Base-by-base conservation (phyloP, 495 filamentous ascomycete species). In the Annulohypoxylon stygium region DNA sequence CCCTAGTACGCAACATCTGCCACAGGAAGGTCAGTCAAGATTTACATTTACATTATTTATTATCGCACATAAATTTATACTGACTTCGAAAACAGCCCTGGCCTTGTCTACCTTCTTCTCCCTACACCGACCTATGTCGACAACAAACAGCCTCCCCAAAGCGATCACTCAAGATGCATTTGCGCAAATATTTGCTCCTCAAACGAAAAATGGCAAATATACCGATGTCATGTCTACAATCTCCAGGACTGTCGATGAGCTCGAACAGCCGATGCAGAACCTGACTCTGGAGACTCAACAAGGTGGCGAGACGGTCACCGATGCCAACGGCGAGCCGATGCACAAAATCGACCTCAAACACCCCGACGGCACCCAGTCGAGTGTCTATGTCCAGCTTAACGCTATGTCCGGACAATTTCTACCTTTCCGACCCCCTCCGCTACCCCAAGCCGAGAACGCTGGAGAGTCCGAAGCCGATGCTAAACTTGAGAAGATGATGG, bases 91-190 rank as follows among this genome's bases (percentile, higher is more conserved):
- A 72, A 51, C 53, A 99, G 96, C 97, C 77, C 85, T 98, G 50
- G 90, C 90, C 70, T 84, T 97, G 34, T 94, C 95, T 6, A 91
- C 91, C 57, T 98, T 99, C 86, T 99, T 98, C 83, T 96, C 96
- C 65, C 92, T 95, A 69, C 94, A 99, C 84, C 89, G 96, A 60
- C 96, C 96, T 4, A 95, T 99, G 73, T 97, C 93, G 62, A 87
- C 97, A 75, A 95, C 92, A 30, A 88, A 90, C 70, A 88, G 90
- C 58, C 87, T 97, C 55, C 95, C 95, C 47, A 89, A 90, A 43
- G 82, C 88, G 11, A 86, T 93, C 45, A 91, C 89, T 48, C 81
- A 88, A 57, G 90, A 91, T 79, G 86, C 90, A 41, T 97, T 97
- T 77, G 90, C 92, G 65, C 84, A 90, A 41, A 93, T 97, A 74